Evolutionary conservation across 2,329 filamentous ascomycete genomes (phyloP).

Genomic region (Scedosporium apiospermum): DNA sequence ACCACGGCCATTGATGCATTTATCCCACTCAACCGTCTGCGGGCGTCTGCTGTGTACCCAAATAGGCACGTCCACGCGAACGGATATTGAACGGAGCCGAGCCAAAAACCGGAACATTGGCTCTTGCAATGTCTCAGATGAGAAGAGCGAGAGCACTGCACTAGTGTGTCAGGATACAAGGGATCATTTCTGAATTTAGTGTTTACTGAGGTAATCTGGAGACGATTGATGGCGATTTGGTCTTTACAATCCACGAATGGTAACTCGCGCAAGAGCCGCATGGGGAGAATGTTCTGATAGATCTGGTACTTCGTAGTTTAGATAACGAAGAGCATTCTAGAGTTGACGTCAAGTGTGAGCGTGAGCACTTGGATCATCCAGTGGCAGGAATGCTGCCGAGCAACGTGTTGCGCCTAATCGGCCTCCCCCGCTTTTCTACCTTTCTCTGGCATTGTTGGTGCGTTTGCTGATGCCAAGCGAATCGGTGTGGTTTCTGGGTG

Average conservation of each 20-base stretch:
- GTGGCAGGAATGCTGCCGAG: not conserved
- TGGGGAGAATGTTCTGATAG: not conserved
- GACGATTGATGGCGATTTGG: not conserved
- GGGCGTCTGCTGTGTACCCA: not conserved
- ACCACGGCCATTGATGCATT: not conserved
- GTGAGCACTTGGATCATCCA: not conserved
- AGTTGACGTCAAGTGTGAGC: not conserved
- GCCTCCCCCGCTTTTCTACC: not conserved
- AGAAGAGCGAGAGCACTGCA: not conserved
- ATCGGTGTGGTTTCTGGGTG: not conserved
- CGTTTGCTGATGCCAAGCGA: not conserved
- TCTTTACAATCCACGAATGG: not conserved
- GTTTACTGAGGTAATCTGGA: not conserved
- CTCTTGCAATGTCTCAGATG: not conserved
- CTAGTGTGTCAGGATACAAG: not conserved
- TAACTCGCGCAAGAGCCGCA: not conserved
- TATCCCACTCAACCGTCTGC: not conserved
- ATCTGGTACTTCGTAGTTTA: too few relatives aligned
- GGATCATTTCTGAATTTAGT: not conserved
- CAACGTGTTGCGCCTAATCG: not conserved
- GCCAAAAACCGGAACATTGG: not conserved
- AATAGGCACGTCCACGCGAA: constrained; percentile 4
- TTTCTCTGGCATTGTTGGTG: not conserved
- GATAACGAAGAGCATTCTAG: too few relatives aligned
- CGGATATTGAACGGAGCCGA: not conserved